Conservation (phyloP, 306 rosid genomes). For the Castanea mollissima region DNA sequence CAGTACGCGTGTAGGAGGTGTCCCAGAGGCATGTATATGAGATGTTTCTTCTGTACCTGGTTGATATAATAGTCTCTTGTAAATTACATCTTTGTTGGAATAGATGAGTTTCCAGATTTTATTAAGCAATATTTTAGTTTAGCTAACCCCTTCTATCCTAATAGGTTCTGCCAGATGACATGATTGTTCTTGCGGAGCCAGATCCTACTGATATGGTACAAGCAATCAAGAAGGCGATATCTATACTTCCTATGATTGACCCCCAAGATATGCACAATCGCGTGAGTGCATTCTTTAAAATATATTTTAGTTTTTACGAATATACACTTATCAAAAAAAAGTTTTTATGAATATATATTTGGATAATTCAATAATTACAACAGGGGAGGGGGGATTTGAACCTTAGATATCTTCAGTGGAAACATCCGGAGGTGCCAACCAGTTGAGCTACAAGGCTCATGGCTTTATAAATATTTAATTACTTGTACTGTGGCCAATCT, state of each 20-base stretch:
- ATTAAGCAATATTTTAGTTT: background rate
- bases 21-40: conserved; percentile 67
- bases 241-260: conserved; percentile 70
- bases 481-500: conserved; percentile 18
- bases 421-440: too few species aligned
- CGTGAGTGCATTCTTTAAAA: conserved; percentile 45
- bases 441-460: too few species aligned
- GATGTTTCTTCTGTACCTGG: conserved; percentile 9
- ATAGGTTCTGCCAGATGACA: conserved; percentile 92
- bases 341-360: too few species aligned
- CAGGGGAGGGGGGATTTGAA: too few species aligned
- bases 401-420: too few species aligned
- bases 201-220: conserved; percentile 86
- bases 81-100: background rate
- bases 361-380: too few species aligned
- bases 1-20: conserved; percentile 94
- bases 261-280: conserved; percentile 84
- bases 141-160: conserved; percentile 24
- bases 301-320: background rate
- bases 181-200: conserved; percentile 87
- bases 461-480: conserved; percentile 3
- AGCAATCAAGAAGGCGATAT: conserved; percentile 68
- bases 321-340: too few species aligned
- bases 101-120: background rate
- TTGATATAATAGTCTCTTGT: background rate